These are phyloP conservation scores for Oryza coarctata DNA, from an alignment of 176 grass and related monocot species.

Conservation along the genomic window DNA sequence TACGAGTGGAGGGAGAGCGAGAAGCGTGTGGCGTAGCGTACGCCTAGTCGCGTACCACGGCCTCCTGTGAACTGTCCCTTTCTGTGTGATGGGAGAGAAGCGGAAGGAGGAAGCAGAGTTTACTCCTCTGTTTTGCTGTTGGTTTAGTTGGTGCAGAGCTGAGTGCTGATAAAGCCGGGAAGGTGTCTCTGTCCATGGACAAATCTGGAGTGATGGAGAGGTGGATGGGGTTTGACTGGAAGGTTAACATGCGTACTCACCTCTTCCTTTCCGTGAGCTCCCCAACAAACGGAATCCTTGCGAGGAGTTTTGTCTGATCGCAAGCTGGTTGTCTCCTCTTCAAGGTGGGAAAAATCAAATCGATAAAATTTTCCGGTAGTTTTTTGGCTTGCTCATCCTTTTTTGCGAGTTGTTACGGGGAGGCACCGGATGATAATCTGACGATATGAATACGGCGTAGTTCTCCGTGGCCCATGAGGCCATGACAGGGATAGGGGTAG, in stretches of 20 bases:
- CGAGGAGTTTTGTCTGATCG: neutral
- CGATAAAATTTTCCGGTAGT: neutral
- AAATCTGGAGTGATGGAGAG: neutral
- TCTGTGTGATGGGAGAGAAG: neutral
- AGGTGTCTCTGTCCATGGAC: constrained; percentile 20
- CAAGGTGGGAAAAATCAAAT: neutral
- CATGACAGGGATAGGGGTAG: neutral
- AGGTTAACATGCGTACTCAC: neutral
- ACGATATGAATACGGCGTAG: neutral
- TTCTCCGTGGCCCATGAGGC: neutral
- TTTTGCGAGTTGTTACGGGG: neutral
- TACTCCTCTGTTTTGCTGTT: neutral
- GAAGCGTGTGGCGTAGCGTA: constrained; percentile 3
- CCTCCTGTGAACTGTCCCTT: no score
- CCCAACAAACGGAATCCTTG: neutral
- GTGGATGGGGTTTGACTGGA: constrained; percentile 20
- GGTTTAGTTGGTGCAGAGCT: constrained; percentile 19
- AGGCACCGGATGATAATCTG: neutral
- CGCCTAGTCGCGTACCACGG: neutral
- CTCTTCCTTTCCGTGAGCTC: neutral
- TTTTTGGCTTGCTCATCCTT: neutral
- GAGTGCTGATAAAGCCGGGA: constrained; percentile 21
- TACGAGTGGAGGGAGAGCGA: neutral
- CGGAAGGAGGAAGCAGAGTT: neutral
- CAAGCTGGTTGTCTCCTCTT: neutral